Base-by-base conservation (phyloP, 2,329 filamentous ascomycete genomes). In the Diaporthe humulicola region DNA sequence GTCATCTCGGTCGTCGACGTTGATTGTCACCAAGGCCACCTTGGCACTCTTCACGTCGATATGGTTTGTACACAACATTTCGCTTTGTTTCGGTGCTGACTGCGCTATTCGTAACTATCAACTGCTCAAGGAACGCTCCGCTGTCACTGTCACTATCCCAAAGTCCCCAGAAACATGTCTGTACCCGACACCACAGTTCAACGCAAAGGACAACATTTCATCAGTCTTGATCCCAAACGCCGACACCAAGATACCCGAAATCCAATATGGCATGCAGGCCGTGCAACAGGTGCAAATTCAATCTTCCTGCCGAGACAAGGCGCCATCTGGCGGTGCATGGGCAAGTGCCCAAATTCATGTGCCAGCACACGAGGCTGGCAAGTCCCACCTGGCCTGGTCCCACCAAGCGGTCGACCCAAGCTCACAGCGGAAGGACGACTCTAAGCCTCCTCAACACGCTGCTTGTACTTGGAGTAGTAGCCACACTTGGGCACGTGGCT, bases 401-500 rank as follows among this genome's bases (percentile, higher is more conserved):
- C 25, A 48, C 71, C 74, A 73, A 73, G 74, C 48, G 74, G 70
- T 69, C 33, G 54, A 50, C 25, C 25, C 48, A 45, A 40, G 22
- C n/a, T 22, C 57, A 40, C 4, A 10, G 14, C 12, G 19, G n/a
- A 25, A 40, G 25, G 28, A 19, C n/a, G 10, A 9, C 36, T 30
- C 45, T 72, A 72, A 12, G 19, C 52, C 78, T 86, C 80, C 77
- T 86, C 83, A 61, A 90, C 78, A 77, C 87, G 82, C 76, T 85
- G 84, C 45, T 90, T 90, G 82, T 89, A 91, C 69, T 83, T 87
- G 61, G 94, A 96, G 84, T 91, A 95, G 85, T 94, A 94, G 75
- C 91, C 89, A 80, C 90, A 92, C 80, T 94, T 93, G 74, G 89
- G 88, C 61, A 95, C 88, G 82, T 95, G 93, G 78, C 88, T 93